phyloP scores from a whole-genome alignment of 2,329 filamentous ascomycete genomes.

The Ophiostoma angusticollis region DNA sequence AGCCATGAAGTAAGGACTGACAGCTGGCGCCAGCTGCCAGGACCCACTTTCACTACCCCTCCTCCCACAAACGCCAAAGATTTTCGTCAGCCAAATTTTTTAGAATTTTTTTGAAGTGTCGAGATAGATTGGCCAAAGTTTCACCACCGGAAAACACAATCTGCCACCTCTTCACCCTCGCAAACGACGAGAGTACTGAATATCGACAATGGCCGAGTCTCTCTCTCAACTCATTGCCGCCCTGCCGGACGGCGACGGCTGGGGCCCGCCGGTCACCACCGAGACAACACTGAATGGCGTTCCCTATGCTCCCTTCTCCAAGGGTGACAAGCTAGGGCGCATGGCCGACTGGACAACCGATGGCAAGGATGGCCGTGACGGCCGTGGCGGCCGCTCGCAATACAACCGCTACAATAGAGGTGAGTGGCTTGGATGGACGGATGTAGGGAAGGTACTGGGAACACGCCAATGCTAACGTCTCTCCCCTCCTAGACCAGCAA shows the following conservation, averaged over 20 bases:
- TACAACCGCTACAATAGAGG: conserved; percentile 92
- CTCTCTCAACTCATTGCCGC: conserved; percentile 53
- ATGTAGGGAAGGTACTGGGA: background rate
- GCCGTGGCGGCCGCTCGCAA: conserved; percentile 65
- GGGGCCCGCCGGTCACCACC: conserved; percentile 72
- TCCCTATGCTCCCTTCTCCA: conserved; percentile 95
- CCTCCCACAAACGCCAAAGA: no score
- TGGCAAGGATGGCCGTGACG: conserved; percentile 66
- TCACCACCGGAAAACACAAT: no score
- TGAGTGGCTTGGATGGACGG: conserved; percentile 26
- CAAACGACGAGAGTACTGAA: no score
- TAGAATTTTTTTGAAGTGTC: no score
- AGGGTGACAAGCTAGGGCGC: conserved; percentile 94
- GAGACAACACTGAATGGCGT: conserved; percentile 90
- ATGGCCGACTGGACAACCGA: conserved; percentile 98
- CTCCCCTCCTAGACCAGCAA: conserved; percentile 62
- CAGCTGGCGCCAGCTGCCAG: no score
- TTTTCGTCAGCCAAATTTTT: no score
- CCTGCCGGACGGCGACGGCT: conserved; percentile 64
- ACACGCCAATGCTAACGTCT: background rate
- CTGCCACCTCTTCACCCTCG: no score
- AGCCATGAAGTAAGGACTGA: no score
- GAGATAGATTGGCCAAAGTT: no score
- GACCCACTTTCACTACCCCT: no score
- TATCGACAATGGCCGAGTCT: conserved; percentile 13